phyloP scores from a whole-genome alignment of 1,139 yeast species.

The Dujonia santamariae region DNA sequence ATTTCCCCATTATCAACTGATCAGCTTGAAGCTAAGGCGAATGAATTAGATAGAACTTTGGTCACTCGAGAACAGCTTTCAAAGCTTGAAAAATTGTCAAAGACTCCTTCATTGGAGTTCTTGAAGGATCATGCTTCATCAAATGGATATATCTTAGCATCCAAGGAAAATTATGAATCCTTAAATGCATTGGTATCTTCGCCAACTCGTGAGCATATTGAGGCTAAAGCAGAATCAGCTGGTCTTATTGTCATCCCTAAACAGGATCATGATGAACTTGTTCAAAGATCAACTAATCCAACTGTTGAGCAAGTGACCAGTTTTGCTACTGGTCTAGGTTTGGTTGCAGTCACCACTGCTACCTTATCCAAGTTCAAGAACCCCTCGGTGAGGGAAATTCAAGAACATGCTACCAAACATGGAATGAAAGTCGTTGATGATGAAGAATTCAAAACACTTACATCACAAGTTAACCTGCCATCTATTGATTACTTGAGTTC shows the following conservation, averaged over 20 bases:
- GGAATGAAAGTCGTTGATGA: constrained; percentile 9
- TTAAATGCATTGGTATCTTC: constrained; percentile 24
- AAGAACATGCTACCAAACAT: constrained; percentile 9
- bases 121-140: constrained; percentile 19
- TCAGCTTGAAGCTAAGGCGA: constrained; percentile 13
- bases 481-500: constrained; percentile 15
- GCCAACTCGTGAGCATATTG: constrained; percentile 35
- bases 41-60: constrained; percentile 13
- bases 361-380: constrained; percentile 9
- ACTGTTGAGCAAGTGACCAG: constrained; percentile 8
- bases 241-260: constrained; percentile 32
- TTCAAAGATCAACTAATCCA: constrained; percentile 16
- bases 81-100: constrained; percentile 13
- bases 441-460: constrained; percentile 3
- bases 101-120: constrained; percentile 16
- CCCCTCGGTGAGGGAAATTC: constrained; percentile 15
- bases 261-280: constrained; percentile 17
- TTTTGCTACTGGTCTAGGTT: constrained; percentile 7
- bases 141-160: constrained; percentile 17
- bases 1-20: constrained; percentile 18
- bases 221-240: constrained; percentile 28
- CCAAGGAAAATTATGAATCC: constrained; percentile 21
- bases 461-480: constrained; percentile 11
- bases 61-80: constrained; percentile 10
- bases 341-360: constrained; percentile 6